Base-by-base conservation (phyloP, 495 filamentous ascomycete species). In the Penicillium pulvis region DNA sequence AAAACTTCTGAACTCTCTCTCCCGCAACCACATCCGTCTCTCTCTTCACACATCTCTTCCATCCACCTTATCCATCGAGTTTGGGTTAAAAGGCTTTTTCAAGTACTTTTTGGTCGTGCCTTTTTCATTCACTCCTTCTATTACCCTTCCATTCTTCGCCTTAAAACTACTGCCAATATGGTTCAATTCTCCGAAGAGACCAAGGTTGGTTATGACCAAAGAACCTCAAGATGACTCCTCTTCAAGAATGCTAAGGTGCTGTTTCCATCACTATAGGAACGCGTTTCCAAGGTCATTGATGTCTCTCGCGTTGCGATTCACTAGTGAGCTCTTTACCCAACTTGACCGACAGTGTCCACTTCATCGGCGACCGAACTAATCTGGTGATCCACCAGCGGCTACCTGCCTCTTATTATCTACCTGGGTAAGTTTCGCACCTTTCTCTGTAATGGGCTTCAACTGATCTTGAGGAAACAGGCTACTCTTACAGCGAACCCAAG, bases 161-260 rank as follows among this genome's bases (percentile, higher is more conserved):
- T 41, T 12, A 16, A 10, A 24, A 26, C 24, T 47, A 24, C 26
- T 26, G 26, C 39, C 75, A 83, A 67, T 54, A 91, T 89, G 83
- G 90, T 94, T 69, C 86, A 92, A 76, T 87, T 98, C 61, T 98
- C 94, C 36, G 94, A 98, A 73, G 94, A 98, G 78, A 90, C 91
- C 62, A 98, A 97, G 87, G 93, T 96, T 69, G 57, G 64, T 46
- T 23, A 72, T 55, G 41, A 16, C 23, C 23, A 35, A 16, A 26
- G 20, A 10, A 14, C 39, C 31, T 44, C 26, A 17, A 24, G 4
- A 19, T 31, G 12, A n/a, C 3, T 2, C 44, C 24, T 26, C 43
- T 45, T n/a, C 31, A 53, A 19, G 31, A 48, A 54, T 55, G 20
- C 58, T 28, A 23, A 53, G 17, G 6, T 41, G 4, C n/a, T 47